Evolutionary conservation across 148 eudicot genomes (phyloP), one percentile per base, ranked within the genome.

Genomic region (Rhododendron molle): DNA sequence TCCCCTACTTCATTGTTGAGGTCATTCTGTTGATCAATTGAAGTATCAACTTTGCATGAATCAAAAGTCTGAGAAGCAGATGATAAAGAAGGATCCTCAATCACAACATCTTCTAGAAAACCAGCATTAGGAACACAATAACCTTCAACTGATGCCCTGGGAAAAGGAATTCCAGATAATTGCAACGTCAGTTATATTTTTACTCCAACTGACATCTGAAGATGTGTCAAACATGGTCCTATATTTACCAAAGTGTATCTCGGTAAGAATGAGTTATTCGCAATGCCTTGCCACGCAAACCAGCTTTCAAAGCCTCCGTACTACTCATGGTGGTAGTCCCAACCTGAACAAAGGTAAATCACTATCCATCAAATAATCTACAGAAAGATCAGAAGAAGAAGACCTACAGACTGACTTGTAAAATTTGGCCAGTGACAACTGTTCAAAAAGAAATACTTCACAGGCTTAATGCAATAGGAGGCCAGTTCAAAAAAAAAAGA

Each of bases 261-360:
- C 87, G 89, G 85, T 93, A 96, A 85, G 88, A 90, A 84, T 96
- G 98, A 83, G 88, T 79, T 85, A 96, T 92, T 88, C 88, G 91
- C 85, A 96, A 88, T 62, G 98, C 98, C 91, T 96, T 96, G 86
- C 98, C 98, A 78, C 98, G 98, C 85, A 94, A 85, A 81, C 98
- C 96, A 89, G 98, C 98, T 89, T 92, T 93, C 67, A 89, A 62
- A 84, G 98, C 98, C 87, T 94, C 95, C 20, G 91, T 60, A 85
- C 98, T 94, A 86, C 95, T 94, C 93, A 94, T 89, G 86, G 92
- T 87, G 67, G 98, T 96, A 86, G 90, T 88, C 84, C 98, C 98
- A 87, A 94, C 98, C 98, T 96, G 88, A 46, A 46, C 36, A 78
- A 56, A 87, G 21, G 78, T 38, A 43, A 62, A 30, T 60, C 77